Evolutionary conservation across 2,329 filamentous ascomycete genomes (phyloP), one percentile per base, ranked within the genome.

Genomic region (Aspergillus clavatus): DNA sequence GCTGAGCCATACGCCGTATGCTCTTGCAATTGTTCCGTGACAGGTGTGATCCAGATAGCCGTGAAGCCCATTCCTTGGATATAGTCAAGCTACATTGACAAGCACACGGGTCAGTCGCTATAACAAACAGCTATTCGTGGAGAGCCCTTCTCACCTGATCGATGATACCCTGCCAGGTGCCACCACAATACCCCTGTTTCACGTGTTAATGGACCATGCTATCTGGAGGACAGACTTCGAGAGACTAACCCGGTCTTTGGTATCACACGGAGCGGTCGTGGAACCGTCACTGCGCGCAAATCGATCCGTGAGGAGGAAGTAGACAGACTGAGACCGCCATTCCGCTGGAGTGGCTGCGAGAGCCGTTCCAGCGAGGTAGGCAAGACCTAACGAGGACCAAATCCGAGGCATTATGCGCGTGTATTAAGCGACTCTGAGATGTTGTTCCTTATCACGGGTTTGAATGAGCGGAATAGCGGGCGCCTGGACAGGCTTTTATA

Each of bases 11-110:
- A 65, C 23, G 64, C 57, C 50, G 67, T 67, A 12, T 61, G 47
- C 7, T 56, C 52, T 5, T 60, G 42, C 2, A 73, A 50, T 23
- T 74, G 65, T 35, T 58, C 57, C 6, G 70, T 71, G 6, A 74
- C 63, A 0, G 72, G 72, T 0, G 71, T 72, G 37, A 75, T 75
- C 72, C 72, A 75, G 40, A 76, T 69, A 3, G 73, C 72, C 35
- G 71, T 72, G 44, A 76, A 75, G 2, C 73, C 72, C 60, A 74
- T 66, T 18, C 58, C 63, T 48, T 74, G 66, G 51, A 76, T 75
- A 47, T 76, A 77, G 53, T 76, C 73, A 11, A 77, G 60, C 62
- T 75, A 14, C 12, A 28, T 37, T 46, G 41, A 19, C 31, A 11
- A n/a, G n/a, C n/a, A n/a, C n/a, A n/a, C 3, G 10, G 10, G 11